A percentile compares a stretch with the other conserved stretches of the same genome.
Conservation (phyloP, 2,329 filamentous ascomycete species). For the Alternaria longipes region DNA sequence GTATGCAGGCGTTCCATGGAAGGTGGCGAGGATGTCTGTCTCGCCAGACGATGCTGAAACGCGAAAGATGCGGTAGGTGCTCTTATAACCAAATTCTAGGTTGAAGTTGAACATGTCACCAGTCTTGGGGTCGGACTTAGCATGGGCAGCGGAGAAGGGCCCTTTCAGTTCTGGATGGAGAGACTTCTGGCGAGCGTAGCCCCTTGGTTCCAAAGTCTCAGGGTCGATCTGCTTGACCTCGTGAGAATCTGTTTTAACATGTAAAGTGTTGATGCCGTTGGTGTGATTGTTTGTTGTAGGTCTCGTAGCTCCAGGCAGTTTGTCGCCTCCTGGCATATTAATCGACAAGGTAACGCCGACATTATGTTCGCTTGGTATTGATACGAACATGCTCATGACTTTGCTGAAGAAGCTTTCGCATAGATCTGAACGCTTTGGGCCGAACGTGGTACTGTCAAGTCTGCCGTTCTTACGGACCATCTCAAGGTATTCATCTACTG, state of each 20-base stretch:
- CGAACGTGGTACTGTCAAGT: slow-evolving; percentile 70
- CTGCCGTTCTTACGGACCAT: slow-evolving; percentile 68
- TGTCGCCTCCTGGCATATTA: slow-evolving; percentile 66
- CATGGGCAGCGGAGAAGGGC: slow-evolving; percentile 73
- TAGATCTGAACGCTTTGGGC: slow-evolving; percentile 71
- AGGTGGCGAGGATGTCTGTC: slow-evolving; percentile 75
- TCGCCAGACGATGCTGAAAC: slow-evolving; percentile 69
- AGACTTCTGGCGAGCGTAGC: slow-evolving; percentile 65
- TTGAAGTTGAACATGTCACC: slow-evolving; percentile 87
- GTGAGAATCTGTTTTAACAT: slow-evolving; percentile 68
- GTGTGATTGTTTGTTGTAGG: slow-evolving; percentile 37
- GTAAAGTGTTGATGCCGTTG: slow-evolving; percentile 60
- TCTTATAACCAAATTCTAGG: slow-evolving; percentile 66
- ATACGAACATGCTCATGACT: slow-evolving; percentile 68
- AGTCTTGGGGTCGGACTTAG: slow-evolving; percentile 73
- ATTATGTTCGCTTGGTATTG: slow-evolving; percentile 58
- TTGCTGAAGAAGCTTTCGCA: slow-evolving; percentile 79
- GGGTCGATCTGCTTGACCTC: slow-evolving; percentile 71
- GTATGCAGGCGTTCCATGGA: slow-evolving; percentile 70
- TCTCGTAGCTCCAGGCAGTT: slow-evolving; percentile 21
- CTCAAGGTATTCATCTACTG: slow-evolving; percentile 70
- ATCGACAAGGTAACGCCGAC: slow-evolving; percentile 72
- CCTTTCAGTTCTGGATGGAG: slow-evolving; percentile 76
- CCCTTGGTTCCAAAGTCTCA: slow-evolving; percentile 75
- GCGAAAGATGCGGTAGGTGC: slow-evolving; percentile 75